Evolutionary conservation across 2,329 filamentous ascomycete species (phyloP).

Genomic region (Microcera coccophila): DNA sequence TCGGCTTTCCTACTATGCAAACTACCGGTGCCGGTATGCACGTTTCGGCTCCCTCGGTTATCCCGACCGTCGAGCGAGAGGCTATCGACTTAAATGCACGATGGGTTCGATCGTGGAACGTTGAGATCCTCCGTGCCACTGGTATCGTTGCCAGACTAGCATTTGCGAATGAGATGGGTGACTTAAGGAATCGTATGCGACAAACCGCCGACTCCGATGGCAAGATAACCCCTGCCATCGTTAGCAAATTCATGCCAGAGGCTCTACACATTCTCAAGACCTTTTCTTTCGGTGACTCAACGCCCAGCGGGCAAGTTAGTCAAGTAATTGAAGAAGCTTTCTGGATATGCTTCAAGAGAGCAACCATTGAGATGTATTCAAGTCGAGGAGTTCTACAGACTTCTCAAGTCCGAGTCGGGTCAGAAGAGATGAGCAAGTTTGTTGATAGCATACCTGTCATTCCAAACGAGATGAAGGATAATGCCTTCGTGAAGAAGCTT

Average conservation of each 20-base stretch:
- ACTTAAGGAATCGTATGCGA: conserved; percentile 61
- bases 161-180: conserved; percentile 81
- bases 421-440: conserved; percentile 65
- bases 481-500: conserved; percentile 74
- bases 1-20: conserved; percentile 95
- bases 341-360: conserved; percentile 83
- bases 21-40: conserved; percentile 93
- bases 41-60: conserved; percentile 91
- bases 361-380: conserved; percentile 82
- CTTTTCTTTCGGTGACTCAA: conserved; percentile 85
- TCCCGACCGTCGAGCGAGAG: conserved; percentile 94
- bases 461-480: conserved; percentile 68
- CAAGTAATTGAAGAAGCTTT: conserved; percentile 91
- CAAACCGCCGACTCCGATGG: conserved; percentile 42
- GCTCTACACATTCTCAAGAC: conserved; percentile 81
- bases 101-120: conserved; percentile 93
- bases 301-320: conserved; percentile 78
- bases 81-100: conserved; percentile 95
- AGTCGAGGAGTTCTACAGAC: conserved; percentile 84
- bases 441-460: conserved; percentile 85
- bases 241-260: conserved; percentile 68
- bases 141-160: conserved; percentile 87
- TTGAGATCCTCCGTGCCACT: conserved; percentile 85
- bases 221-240: conserved; percentile 58
- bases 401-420: conserved; percentile 71